Base-by-base conservation (phyloP, 1,139 yeast genomes). In the Yamadazyma spencermartinsiae region DNA sequence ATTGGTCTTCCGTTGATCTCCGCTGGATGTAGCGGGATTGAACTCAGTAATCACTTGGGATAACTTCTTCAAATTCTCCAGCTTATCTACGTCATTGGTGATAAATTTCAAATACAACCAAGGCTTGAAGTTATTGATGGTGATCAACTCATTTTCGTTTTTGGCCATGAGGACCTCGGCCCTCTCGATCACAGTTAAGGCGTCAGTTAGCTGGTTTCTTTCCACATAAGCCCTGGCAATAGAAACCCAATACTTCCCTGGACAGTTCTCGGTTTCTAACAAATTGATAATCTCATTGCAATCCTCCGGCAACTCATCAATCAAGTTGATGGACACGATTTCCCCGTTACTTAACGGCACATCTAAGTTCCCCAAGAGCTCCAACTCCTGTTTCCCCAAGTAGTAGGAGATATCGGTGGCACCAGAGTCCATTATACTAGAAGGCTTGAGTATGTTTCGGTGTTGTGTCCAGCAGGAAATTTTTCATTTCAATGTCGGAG, bases 291-390 rank as follows among this genome's bases (percentile, higher is more conserved):
- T 72, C 55, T 92, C 98, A 38, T 80, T 74, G 4, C 96, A 86
- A 57, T 89, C 96, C 16, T 86, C 96, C 1, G 96, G 95, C 43
- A 90, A 69, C 56, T 90, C 98, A 33, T 77, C 78, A 32, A 70
- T 67, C 42, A 73, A 74, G 61, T 79, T 86, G 47, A 86, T 79
- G 41, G 80, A 74, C 43, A 84, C 92, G 48, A 84, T 79, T 59
- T 84, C 88, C 37, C 83, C 86, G 46, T 75, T 81, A 49, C 76
- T 74, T 55, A 84, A 65, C 12, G 89, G 90, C 49, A 86, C 80
- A 58, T 82, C 89, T 46, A 82, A 60, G 35, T 60, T 63, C 19
- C 61, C 61, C 34, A 57, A 45, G 12, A 61, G 48, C 43, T 68
- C 74, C 12, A 50, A 50, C 31, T 60, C 63, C 34, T 56, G 63